Conservation (phyloP, 176 grass and related monocot species). For the Tuctoria greenei region DNA sequence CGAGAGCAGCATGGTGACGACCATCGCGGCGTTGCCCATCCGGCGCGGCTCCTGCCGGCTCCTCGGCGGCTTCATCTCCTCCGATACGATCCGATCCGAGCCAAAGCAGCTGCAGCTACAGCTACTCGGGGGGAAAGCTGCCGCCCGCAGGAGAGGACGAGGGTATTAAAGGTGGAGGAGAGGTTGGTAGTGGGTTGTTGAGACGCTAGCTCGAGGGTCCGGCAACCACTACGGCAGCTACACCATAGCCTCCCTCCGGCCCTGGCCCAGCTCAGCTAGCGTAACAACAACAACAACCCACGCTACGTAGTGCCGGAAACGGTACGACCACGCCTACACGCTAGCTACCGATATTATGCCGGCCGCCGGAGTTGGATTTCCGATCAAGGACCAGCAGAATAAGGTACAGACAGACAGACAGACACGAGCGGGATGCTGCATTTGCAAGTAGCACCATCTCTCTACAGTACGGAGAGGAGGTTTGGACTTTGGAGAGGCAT, state of each 20-base stretch:
- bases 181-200: slow-evolving; percentile 41
- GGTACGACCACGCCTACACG: no score
- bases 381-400: no score
- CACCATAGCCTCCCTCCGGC: no score
- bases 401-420: no score
- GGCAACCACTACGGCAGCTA: slow-evolving; percentile 5
- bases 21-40: slow-evolving; percentile 55
- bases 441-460: no score
- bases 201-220: not conserved
- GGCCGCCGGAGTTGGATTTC: no score
- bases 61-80: slow-evolving; percentile 43
- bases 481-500: no score
- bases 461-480: no score
- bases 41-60: slow-evolving; percentile 44
- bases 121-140: not conserved
- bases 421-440: no score
- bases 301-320: no score
- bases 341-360: no score
- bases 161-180: slow-evolving; percentile 43
- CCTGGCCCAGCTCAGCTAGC: not conserved
- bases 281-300: not conserved
- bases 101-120: not conserved
- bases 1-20: slow-evolving; percentile 61
- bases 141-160: not conserved
- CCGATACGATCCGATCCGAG: not conserved